Evolutionary conservation across 495 filamentous ascomycete genomes (phyloP).

Genomic region (Xanthoparmelia taractica): DNA sequence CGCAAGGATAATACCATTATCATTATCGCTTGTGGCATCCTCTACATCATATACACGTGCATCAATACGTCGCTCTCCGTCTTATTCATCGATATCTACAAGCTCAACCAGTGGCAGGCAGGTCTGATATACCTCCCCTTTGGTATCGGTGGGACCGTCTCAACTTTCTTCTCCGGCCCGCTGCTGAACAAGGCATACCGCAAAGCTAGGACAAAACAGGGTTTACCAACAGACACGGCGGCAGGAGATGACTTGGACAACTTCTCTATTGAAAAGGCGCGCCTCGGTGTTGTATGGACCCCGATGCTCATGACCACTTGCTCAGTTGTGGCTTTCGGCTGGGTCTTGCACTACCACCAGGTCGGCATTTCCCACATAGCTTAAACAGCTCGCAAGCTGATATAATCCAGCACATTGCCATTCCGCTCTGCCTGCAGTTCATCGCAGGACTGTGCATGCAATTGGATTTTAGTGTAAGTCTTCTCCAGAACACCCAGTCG

Average conservation of each 20-base stretch:
- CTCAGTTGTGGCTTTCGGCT: constrained; percentile 39
- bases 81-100: constrained; percentile 28
- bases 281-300: constrained; percentile 38
- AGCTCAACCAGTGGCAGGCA: constrained; percentile 26
- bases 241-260: constrained; percentile 45
- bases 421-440: constrained; percentile 26
- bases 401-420: constrained; percentile 23
- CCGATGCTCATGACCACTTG: constrained; percentile 35
- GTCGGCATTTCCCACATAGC: constrained; percentile 1
- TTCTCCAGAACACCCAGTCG: not conserved
- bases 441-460: constrained; percentile 27
- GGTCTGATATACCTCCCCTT: constrained; percentile 33
- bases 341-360: constrained; percentile 21
- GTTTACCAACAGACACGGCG: constrained; percentile 42
- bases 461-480: constrained; percentile 26
- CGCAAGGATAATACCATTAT: constrained; percentile 24
- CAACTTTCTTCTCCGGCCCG: constrained; percentile 26
- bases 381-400: not conserved
- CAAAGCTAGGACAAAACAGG: constrained; percentile 27
- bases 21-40: constrained; percentile 19
- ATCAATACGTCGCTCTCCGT: constrained; percentile 24
- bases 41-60: constrained; percentile 24
- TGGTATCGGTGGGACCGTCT: constrained; percentile 26
- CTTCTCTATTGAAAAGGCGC: constrained; percentile 59
- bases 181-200: constrained; percentile 20